phyloP scores from a whole-genome alignment of 1,284 basidiomycete species.

The Heterobasidion annosum region DNA sequence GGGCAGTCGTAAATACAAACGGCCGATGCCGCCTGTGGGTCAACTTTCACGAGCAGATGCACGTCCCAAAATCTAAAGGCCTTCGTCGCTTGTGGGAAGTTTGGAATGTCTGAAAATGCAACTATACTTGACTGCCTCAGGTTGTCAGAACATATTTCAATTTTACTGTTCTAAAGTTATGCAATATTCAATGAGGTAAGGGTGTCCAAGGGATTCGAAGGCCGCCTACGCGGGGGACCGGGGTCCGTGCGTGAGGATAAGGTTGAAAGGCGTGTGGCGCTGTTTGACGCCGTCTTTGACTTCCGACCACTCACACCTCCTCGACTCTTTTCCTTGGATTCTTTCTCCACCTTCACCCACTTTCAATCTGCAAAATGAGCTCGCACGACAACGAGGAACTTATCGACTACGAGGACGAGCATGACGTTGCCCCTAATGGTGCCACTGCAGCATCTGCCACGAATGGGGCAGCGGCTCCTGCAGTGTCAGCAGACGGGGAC shows the following conservation, averaged over 20 bases:
- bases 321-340: conserved; percentile 14
- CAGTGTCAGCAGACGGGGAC: conserved; percentile 51
- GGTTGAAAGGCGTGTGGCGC: conserved; percentile 8
- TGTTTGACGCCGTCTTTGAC: conserved; percentile 9
- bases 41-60: background rate
- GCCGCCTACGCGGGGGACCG: background rate
- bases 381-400: conserved; percentile 78
- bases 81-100: background rate
- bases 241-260: conserved; percentile 8
- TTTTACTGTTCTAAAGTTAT: too few relatives aligned
- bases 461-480: conserved; percentile 35
- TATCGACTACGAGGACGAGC: conserved; percentile 93
- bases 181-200: background rate
- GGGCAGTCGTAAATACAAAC: background rate
- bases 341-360: conserved; percentile 11
- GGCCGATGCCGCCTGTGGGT: background rate
- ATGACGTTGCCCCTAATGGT: conserved; percentile 71
- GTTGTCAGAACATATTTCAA: too few relatives aligned
- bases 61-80: background rate
- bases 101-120: too few relatives aligned
- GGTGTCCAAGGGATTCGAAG: background rate
- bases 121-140: too few relatives aligned
- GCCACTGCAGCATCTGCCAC: conserved; percentile 35
- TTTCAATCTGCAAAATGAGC: conserved; percentile 42
- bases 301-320: conserved; percentile 13